phyloP scores from a whole-genome alignment of 2,329 filamentous ascomycete species.

The Pseudogymnoascus sp. region DNA sequence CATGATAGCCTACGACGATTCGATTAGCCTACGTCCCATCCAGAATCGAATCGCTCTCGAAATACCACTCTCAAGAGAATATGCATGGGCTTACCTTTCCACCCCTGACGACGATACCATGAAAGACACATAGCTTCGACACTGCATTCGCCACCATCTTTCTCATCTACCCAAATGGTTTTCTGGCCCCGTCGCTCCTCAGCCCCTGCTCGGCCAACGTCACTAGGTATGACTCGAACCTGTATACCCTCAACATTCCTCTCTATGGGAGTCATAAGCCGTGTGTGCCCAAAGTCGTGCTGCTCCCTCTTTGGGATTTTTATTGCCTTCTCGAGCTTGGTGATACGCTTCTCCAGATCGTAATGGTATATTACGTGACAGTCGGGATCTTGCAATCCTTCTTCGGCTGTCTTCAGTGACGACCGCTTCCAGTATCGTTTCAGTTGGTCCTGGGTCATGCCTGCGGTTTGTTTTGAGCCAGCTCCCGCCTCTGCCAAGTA shows the following conservation, averaged over 20 bases:
- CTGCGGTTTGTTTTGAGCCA: constrained; percentile 25
- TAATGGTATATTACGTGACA: constrained; percentile 92
- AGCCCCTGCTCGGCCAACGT: constrained; percentile 32
- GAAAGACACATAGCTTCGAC: constrained; percentile 94
- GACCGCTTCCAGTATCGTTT: constrained; percentile 76
- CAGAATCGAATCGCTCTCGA: neutral
- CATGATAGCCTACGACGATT: constrained; percentile 51
- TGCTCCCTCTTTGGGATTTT: constrained; percentile 77
- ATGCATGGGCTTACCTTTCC: constrained; percentile 54
- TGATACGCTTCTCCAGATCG: constrained; percentile 87
- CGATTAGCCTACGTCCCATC: neutral
- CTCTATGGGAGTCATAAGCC: constrained; percentile 65
- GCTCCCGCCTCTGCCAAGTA: constrained; percentile 58
- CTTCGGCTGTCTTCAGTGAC: constrained; percentile 73
- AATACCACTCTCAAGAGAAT: neutral
- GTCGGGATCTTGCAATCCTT: constrained; percentile 74
- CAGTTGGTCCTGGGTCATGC: constrained; percentile 40
- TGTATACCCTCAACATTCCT: constrained; percentile 69
- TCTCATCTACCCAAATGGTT: constrained; percentile 80
- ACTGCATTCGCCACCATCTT: constrained; percentile 63
- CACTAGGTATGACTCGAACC: constrained; percentile 33
- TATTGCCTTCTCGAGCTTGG: constrained; percentile 77
- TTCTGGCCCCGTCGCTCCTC: constrained; percentile 52
- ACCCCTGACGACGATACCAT: constrained; percentile 69
- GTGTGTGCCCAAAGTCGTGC: constrained; percentile 85